A percentile compares a stretch with the other conserved stretches of the same genome.
phyloP scores from a whole-genome alignment of 768 basidiomycete species.

The Suillus clintonianus region DNA sequence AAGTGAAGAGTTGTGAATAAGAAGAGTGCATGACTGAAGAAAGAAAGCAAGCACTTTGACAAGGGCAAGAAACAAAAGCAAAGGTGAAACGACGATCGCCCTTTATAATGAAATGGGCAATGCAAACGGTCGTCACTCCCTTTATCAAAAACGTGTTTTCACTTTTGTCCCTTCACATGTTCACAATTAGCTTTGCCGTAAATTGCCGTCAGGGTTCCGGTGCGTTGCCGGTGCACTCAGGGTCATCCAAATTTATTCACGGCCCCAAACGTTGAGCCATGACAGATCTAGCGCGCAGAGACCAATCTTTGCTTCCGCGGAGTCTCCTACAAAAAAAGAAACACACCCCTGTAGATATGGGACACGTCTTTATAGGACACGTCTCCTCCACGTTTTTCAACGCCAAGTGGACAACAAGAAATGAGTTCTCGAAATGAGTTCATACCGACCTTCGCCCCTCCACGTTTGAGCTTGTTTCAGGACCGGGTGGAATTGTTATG shows the following conservation, averaged over 20 bases:
- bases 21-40: slow-evolving; percentile 14
- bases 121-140: no score
- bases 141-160: neutral
- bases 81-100: neutral
- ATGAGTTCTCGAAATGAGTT: neutral
- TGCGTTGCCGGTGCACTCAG: no score
- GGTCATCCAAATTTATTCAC: no score
- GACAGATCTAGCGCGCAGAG: no score
- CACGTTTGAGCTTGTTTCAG: no score
- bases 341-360: neutral
- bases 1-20: slow-evolving; percentile 69
- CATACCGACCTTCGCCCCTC: no score
- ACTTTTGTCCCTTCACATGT: slow-evolving; percentile 4
- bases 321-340: neutral
- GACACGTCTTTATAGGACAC: neutral
- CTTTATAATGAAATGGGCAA: slow-evolving; percentile 8
- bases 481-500: no score
- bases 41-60: neutral
- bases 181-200: neutral
- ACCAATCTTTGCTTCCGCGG: neutral
- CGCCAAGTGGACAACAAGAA: neutral
- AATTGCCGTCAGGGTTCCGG: no score
- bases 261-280: no score
- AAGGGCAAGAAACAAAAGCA: neutral
- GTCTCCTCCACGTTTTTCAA: neutral